Evolutionary conservation across 768 basidiomycete genomes (phyloP), one percentile per base, ranked within the genome.

Genomic region (Amanita polypyramis): DNA sequence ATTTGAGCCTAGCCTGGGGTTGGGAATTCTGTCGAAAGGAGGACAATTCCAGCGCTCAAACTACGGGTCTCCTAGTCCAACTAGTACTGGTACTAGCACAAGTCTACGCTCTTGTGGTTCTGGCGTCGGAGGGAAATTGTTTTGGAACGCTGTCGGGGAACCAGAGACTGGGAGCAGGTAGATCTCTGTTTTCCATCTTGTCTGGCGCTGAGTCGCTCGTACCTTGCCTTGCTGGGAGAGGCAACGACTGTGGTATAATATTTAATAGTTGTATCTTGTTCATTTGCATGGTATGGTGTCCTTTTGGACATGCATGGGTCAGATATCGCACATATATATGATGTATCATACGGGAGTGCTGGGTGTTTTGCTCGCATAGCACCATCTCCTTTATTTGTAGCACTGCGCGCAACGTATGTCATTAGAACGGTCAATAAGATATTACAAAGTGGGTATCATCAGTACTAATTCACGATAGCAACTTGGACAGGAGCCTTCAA

Each of bases 1-100:
- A n/a, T 79, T 77, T 45, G 76, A 77, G 51, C 76, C 74, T 3
- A 62, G 55, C 15, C 43, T 17, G 4, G 47, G 47, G n/a, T 12
- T 49, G 17, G 40, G 32, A 21, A n/a, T 41, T 11, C 23, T 40
- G 39, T 38, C 29, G 36, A 48, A 48, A 35, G 43, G 27, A 33
- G 27, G 14, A 3, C 12, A 12, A 17, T 27, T 46, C 14, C 45
- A 43, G 15, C 25, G 41, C 2, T 30, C 8, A 2, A 14, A 25
- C 3, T 10, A 43, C 25, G 27, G 23, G 25, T 15, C 2, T 4
- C 14, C 41, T 5, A 14, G 5, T 43, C 10, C 25, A 27, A n/a
- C 23, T 3, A 27, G 19, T 9, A 5, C 17, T 40, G 10, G 19
- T 10, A 27, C 17, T 20, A 8, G 39, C 39, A 21, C 39, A 33